Percentiles rank a stretch among this genome's conserved stretches.
phyloP scores from a whole-genome alignment of 495 filamentous ascomycete genomes.

The Penicillium arizonense region DNA sequence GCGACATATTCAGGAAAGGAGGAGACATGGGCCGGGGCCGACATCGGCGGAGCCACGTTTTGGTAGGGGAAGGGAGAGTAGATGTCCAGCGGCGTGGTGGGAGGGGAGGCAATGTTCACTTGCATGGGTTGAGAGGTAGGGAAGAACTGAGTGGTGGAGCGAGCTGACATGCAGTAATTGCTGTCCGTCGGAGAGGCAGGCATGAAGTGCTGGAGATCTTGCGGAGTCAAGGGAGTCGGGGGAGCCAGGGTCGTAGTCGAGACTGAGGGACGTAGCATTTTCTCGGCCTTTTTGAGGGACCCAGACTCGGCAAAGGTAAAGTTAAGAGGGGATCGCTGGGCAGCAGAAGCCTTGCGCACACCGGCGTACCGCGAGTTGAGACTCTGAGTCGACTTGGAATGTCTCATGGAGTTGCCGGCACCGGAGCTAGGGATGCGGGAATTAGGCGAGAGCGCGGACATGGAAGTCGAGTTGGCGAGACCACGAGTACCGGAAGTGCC shows the following conservation, averaged over 20 bases:
- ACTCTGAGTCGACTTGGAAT: conserved; percentile 53
- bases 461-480: conserved; percentile 38
- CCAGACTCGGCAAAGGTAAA: conserved; percentile 48
- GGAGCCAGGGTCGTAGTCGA: conserved; percentile 42
- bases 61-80: conserved; percentile 42
- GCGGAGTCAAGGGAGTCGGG: conserved; percentile 47
- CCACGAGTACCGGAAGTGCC: conserved; percentile 41
- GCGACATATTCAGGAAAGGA: conserved; percentile 41
- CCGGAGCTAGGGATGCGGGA: conserved; percentile 37
- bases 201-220: conserved; percentile 44
- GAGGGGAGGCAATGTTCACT: conserved; percentile 47
- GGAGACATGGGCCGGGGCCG: conserved; percentile 44
- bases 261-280: conserved; percentile 38
- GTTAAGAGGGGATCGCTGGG: conserved; percentile 54
- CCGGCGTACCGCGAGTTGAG: conserved; percentile 51
- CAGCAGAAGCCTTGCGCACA: conserved; percentile 48
- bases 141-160: conserved; percentile 38
- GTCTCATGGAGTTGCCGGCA: conserved; percentile 40
- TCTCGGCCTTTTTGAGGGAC: conserved; percentile 39
- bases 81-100: conserved; percentile 42
- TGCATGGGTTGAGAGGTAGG: conserved; percentile 45
- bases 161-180: conserved; percentile 41
- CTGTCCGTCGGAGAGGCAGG: conserved; percentile 38
- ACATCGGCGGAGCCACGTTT: conserved; percentile 41
- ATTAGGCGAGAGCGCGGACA: conserved; percentile 42